phyloP scores from a whole-genome alignment of 2,329 filamentous ascomycete species.

The Mollisiaceae sp. region DNA sequence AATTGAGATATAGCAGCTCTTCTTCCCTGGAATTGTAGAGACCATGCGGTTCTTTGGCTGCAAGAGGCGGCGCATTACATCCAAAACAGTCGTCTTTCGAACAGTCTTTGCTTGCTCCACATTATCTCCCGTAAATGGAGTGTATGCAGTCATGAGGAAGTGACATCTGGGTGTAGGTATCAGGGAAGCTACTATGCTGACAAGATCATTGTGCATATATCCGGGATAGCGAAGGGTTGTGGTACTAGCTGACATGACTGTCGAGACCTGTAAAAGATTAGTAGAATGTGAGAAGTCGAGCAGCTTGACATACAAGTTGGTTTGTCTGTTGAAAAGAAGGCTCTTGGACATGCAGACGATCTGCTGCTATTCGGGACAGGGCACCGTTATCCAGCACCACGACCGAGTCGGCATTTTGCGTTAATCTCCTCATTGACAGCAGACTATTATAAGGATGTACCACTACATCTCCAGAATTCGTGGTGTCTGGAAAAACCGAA shows the following conservation, averaged over 20 bases:
- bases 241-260: constrained; percentile 98
- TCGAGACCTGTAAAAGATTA: constrained; percentile 68
- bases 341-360: constrained; percentile 91
- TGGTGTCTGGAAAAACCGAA: constrained; percentile 95
- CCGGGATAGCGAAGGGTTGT: constrained; percentile 96
- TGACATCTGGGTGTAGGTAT: constrained; percentile 97
- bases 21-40: constrained; percentile 91
- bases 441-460: constrained; percentile 99
- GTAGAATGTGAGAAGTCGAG: constrained; percentile 7
- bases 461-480: constrained; percentile 85
- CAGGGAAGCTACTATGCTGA: constrained; percentile 92
- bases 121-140: constrained; percentile 94
- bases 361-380: constrained; percentile 89
- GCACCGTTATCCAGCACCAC: constrained; percentile 97
- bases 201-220: constrained; percentile 99
- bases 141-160: constrained; percentile 98
- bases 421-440: constrained; percentile 86
- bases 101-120: constrained; percentile 97
- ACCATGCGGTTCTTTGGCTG: constrained; percentile 99
- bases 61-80: constrained; percentile 93
- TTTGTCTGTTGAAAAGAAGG: constrained; percentile 98
- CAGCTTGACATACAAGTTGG: constrained; percentile 68
- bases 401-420: constrained; percentile 96
- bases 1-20: constrained; percentile 98
- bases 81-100: constrained; percentile 94